These are phyloP conservation scores for Paxillus rubicundulus DNA, from an alignment of 768 basidiomycete genomes.

Conservation along the genomic window DNA sequence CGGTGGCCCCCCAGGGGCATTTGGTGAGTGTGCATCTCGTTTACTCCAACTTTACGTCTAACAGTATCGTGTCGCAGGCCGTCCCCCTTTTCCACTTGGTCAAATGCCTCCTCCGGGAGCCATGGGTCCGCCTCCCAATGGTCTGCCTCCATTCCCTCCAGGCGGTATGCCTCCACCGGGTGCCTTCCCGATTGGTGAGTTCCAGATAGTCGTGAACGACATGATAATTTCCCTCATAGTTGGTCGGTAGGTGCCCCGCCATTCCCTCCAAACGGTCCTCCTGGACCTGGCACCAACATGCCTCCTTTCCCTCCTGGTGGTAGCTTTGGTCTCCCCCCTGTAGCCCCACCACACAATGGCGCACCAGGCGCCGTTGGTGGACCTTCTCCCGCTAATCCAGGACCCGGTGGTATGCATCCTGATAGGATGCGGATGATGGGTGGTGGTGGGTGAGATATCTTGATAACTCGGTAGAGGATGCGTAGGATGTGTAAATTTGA, in stretches of 20 bases:
- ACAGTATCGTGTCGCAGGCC: constrained; percentile 37
- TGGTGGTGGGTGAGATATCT: constrained; percentile 17
- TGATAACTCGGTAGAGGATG: not conserved
- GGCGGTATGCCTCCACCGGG: constrained; percentile 48
- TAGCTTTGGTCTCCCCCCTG: constrained; percentile 35
- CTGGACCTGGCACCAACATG: constrained; percentile 30
- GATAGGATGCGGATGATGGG: constrained; percentile 82
- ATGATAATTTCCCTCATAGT: not conserved
- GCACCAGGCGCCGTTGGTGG: constrained; percentile 35
- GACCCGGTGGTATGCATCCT: constrained; percentile 77
- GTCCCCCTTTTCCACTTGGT: constrained; percentile 72
- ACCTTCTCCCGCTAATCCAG: constrained; percentile 34
- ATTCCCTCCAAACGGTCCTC: constrained; percentile 45
- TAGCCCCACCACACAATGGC: constrained; percentile 41
- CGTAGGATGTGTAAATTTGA: not conserved
- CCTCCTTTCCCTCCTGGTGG: constrained; percentile 32
- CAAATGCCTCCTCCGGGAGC: constrained; percentile 44
- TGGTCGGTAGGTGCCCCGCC: constrained; percentile 42
- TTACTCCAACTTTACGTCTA: not conserved
- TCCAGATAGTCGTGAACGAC: not conserved
- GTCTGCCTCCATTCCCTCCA: constrained; percentile 75
- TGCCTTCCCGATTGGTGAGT: constrained; percentile 49
- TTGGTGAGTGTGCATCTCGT: constrained; percentile 13
- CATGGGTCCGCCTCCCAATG: constrained; percentile 54
- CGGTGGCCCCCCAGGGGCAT: constrained; percentile 42